Evolutionary conservation across 2,329 filamentous ascomycete genomes (phyloP), one percentile per base, ranked within the genome.

Genomic region (Sporothrix protearum): DNA sequence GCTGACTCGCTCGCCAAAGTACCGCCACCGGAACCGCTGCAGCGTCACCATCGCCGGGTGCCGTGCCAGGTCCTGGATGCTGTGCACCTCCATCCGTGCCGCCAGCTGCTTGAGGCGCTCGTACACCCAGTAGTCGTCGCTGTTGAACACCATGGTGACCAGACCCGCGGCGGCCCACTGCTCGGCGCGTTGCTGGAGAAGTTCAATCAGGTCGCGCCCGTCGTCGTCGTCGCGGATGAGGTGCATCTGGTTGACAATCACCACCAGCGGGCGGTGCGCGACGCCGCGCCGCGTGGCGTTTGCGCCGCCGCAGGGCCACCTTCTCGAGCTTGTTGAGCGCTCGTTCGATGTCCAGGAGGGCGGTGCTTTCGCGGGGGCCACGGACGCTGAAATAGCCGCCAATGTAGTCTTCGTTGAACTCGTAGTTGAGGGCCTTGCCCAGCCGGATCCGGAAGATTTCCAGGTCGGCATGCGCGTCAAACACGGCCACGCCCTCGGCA

Each of bases 291-390:
- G 86, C 36, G 88, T 80, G 72, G 80, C 83, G 42, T 85, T 85
- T 83, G 59, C 94, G 85, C 68, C 92, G 87, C 76, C 85, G 85
- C 72, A 99, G 82, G 0, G 96, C 96, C 8, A 98, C 93, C 80
- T 99, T 99, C 78, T 99, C 96, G 12, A 99, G 83, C 81, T 99
- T 99, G 85, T 99, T 99, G 79, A 99, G 91, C 0, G 96, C 96
- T 36, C 96, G 89, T 79, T 99, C 96, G 74, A 99, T 97, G 79
- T 99, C 96, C 1, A 99, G 85, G 45, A 99, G 84, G 4, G 96
- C 94, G 0, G 93, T 97, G 2, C 93, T 94, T 77, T 99, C 96
- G 57, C 96, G 88, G 0, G 96, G 96, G 0, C 96, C 96, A 39
- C 92, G 89, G 77, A 99, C 97, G 73, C 92, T 97, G 80, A 99